A percentile compares a stretch with the other conserved stretches of the same genome.
phyloP scores from a whole-genome alignment of 2,329 filamentous ascomycete species.

The Aureobasidium vineae region DNA sequence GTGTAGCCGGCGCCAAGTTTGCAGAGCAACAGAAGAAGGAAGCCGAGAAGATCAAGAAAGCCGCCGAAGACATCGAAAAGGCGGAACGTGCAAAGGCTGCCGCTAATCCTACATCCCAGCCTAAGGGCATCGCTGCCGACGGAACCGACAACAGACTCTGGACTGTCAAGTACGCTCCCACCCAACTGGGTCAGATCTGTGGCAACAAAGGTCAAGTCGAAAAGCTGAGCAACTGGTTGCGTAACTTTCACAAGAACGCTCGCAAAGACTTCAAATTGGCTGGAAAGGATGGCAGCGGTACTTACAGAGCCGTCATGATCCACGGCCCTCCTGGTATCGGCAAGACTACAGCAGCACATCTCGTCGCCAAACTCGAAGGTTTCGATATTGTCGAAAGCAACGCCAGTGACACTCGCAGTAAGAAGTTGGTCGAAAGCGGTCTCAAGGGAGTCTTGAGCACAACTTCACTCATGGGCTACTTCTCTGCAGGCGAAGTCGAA shows the following conservation, averaged over 20 bases:
- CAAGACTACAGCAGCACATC: constrained; percentile 94
- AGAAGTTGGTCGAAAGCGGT: constrained; percentile 87
- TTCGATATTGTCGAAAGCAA: constrained; percentile 95
- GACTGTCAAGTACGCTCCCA: constrained; percentile 94
- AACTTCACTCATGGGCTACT: constrained; percentile 87
- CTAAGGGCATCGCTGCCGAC: constrained; percentile 33
- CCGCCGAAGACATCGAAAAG: constrained; percentile 80
- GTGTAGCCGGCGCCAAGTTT: constrained; percentile 81
- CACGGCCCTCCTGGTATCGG: constrained; percentile 95
- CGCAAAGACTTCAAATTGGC: constrained; percentile 78
- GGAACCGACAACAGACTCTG: constrained; percentile 67
- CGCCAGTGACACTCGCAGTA: constrained; percentile 92
- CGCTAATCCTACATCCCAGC: constrained; percentile 43
- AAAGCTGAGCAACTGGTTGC: constrained; percentile 84
- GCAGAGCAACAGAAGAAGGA: constrained; percentile 83
- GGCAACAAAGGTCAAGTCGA: constrained; percentile 91
- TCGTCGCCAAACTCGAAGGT: constrained; percentile 88
- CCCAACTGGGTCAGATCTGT: constrained; percentile 80
- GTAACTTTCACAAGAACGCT: constrained; percentile 73
- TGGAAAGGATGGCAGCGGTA: constrained; percentile 80
- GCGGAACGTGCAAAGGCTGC: constrained; percentile 64
- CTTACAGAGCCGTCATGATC: constrained; percentile 85
- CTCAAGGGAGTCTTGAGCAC: constrained; percentile 92
- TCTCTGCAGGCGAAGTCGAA: constrained; percentile 80
- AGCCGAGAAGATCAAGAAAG: constrained; percentile 74